Conservation (phyloP, 78 protist species). For the Dictyostelium capitatum region DNA sequence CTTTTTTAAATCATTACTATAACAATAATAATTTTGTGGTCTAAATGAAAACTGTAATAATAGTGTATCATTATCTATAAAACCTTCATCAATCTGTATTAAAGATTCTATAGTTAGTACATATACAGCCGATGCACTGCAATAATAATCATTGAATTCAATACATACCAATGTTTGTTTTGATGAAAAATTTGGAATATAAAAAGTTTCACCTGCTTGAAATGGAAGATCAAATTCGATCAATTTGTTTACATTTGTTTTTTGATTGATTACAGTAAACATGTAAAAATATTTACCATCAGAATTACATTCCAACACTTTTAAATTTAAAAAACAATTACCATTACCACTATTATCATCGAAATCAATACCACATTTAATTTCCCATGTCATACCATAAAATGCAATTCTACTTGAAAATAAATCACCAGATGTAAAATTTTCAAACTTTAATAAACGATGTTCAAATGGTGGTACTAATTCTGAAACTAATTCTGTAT, state of each 20-base stretch:
- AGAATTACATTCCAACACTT: conserved; percentile 39
- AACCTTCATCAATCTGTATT: conserved; percentile 60
- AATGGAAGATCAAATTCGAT: conserved; percentile 51
- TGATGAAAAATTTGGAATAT: conserved; percentile 61
- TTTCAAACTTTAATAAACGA: conserved; percentile 34
- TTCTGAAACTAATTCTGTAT: conserved; percentile 47
- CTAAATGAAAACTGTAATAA: conserved; percentile 67
- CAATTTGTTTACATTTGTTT: conserved; percentile 55
- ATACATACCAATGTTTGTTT: conserved; percentile 52
- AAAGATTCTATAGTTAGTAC: not conserved
- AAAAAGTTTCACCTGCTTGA: conserved; percentile 60
- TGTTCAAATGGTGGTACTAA: conserved; percentile 50
- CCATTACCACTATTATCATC: not conserved
- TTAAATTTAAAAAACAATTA: conserved; percentile 48
- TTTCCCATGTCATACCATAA: conserved; percentile 69
- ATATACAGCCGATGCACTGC: too few species aligned
- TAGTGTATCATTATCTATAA: conserved; percentile 51
- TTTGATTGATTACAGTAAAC: conserved; percentile 60
- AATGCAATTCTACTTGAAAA: conserved; percentile 38
- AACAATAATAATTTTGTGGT: conserved; percentile 37
- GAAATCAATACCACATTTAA: conserved; percentile 58
- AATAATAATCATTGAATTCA: too few species aligned
- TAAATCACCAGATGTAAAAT: conserved; percentile 1
- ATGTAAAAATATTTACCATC: conserved; percentile 49
- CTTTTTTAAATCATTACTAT: conserved; percentile 35